Conservation (phyloP, 75 land plant species). For the Chamaecyparis obtusa region DNA sequence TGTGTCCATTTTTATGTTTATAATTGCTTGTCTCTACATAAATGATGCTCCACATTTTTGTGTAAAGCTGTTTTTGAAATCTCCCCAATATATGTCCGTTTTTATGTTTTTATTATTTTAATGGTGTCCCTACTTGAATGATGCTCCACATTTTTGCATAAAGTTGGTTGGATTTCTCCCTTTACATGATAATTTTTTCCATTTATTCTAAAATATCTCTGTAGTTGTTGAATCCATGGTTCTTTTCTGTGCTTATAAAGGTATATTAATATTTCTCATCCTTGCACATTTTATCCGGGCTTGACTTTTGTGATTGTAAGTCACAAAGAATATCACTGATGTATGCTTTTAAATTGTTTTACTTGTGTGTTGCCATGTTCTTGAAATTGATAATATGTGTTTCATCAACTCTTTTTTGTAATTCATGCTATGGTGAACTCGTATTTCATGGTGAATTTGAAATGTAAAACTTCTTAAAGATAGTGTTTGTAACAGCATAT, state of each 20-base stretch:
- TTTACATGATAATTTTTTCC: background rate
- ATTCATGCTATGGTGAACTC: no score
- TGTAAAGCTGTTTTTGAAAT: background rate
- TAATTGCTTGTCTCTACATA: background rate
- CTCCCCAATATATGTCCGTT: background rate
- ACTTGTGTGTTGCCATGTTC: no score
- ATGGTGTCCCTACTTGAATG: background rate
- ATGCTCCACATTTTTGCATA: background rate
- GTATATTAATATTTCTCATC: background rate
- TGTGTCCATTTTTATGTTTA: background rate
- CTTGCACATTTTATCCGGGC: no score
- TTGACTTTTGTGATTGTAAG: no score
- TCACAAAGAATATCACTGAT: no score
- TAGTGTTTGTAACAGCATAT: no score
- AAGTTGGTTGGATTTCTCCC: background rate
- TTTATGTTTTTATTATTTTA: background rate
- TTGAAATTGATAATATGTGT: no score
- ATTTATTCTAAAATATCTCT: background rate
- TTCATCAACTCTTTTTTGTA: no score
- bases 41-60: background rate
- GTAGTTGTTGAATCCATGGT: background rate
- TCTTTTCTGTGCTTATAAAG: background rate
- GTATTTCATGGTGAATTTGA: no score
- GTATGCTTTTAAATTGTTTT: no score
- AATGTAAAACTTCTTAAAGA: no score